Percentiles rank a stretch among this genome's conserved stretches.
phyloP scores from a whole-genome alignment of 495 filamentous ascomycete species.

The Penicillium crystallinum region DNA sequence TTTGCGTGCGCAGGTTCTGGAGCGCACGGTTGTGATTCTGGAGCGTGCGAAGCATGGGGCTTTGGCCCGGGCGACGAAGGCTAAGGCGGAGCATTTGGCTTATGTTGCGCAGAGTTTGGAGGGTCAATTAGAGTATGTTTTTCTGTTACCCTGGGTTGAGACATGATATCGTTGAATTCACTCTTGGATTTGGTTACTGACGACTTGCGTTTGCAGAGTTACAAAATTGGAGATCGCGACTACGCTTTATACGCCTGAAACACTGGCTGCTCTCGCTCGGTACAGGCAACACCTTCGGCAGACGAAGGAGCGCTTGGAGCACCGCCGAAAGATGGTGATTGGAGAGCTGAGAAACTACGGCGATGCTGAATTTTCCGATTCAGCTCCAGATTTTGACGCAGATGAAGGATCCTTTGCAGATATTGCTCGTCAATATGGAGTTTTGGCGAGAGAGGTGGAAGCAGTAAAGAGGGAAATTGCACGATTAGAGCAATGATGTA shows the following conservation, averaged over 20 bases:
- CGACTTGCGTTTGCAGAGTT: slow-evolving; percentile 23
- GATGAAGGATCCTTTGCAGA: slow-evolving; percentile 40
- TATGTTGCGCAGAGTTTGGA: slow-evolving; percentile 52
- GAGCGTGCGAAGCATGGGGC: slow-evolving; percentile 63
- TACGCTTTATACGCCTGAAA: slow-evolving; percentile 55
- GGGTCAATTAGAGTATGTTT: slow-evolving; percentile 47
- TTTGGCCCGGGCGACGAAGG: slow-evolving; percentile 50
- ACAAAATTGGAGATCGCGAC: slow-evolving; percentile 36
- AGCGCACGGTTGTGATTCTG: slow-evolving; percentile 40
- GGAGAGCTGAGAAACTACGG: slow-evolving; percentile 52
- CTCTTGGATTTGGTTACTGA: slow-evolving; percentile 5
- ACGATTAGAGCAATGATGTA: slow-evolving; percentile 33
- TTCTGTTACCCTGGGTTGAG: background rate
- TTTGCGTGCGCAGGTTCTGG: slow-evolving; percentile 27
- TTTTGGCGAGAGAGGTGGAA: slow-evolving; percentile 48
- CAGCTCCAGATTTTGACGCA: slow-evolving; percentile 7
- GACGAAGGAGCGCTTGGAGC: slow-evolving; percentile 42
- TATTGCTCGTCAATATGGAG: slow-evolving; percentile 56
- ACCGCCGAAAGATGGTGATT: slow-evolving; percentile 39
- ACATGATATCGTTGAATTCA: background rate
- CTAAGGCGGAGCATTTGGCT: slow-evolving; percentile 54
- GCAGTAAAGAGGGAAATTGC: slow-evolving; percentile 55
- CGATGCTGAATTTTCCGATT: slow-evolving; percentile 22
- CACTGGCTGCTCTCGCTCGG: slow-evolving; percentile 48
- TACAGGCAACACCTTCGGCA: slow-evolving; percentile 53